Conservation (phyloP, 805 yeast genomes). For the Cyberlindnera bimundalis region DNA sequence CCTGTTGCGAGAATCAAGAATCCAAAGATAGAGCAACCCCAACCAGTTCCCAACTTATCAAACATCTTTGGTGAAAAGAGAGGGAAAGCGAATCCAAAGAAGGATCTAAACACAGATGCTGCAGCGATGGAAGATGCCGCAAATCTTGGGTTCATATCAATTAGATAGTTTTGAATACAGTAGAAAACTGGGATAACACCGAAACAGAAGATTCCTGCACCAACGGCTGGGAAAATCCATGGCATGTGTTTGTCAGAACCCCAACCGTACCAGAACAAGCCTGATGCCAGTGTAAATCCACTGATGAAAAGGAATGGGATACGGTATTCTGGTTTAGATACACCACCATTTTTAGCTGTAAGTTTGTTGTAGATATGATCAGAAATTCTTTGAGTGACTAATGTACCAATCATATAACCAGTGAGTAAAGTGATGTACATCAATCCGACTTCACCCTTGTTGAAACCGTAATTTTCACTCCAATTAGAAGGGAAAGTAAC, state of each 20-base stretch:
- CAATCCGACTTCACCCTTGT: constrained; percentile 48
- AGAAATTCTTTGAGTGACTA: constrained; percentile 44
- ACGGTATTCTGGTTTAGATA: constrained; percentile 58
- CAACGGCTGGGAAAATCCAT: constrained; percentile 64
- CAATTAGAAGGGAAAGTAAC: constrained; percentile 57
- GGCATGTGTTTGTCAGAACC: constrained; percentile 51
- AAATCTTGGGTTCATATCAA: constrained; percentile 65
- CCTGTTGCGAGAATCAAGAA: constrained; percentile 55
- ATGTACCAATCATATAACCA: constrained; percentile 50
- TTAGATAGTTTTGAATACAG: constrained; percentile 62
- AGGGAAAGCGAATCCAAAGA: constrained; percentile 69
- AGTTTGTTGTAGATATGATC: constrained; percentile 38
- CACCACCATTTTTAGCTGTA: constrained; percentile 44
- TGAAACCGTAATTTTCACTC: constrained; percentile 42
- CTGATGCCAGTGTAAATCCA: constrained; percentile 53
- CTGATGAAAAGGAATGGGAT: constrained; percentile 48
- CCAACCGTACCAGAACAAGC: constrained; percentile 73
- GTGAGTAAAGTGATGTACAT: constrained; percentile 56
- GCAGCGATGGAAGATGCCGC: constrained; percentile 72
- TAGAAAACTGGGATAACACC: constrained; percentile 64
- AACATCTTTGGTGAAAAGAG: constrained; percentile 60
- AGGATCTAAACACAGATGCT: constrained; percentile 62
- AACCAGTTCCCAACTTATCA: constrained; percentile 54
- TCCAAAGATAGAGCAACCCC: constrained; percentile 68
- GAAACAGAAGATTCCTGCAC: constrained; percentile 56